A percentile compares a stretch with the other conserved stretches of the same genome.
Evolutionary conservation across 106 monocot species (phyloP).

Genomic region (Agapanthus africanus): DNA sequence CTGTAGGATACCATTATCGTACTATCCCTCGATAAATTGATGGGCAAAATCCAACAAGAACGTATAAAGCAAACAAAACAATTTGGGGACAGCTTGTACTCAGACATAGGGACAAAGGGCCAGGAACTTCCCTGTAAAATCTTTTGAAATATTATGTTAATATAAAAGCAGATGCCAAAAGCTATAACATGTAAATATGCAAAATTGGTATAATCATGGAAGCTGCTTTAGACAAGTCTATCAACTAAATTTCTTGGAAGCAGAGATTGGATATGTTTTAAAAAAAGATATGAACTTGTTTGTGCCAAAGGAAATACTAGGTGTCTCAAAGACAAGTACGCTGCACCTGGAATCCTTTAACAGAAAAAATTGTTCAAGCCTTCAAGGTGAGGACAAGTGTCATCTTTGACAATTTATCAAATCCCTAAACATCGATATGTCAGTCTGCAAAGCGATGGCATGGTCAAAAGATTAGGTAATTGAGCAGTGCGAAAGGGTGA

Average conservation of each 20-base stretch:
- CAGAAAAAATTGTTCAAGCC: background rate
- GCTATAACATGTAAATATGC: background rate
- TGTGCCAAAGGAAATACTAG: background rate
- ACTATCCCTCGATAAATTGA: background rate
- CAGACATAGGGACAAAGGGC: background rate
- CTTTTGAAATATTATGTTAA: background rate
- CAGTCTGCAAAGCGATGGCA: background rate
- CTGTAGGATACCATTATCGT: background rate
- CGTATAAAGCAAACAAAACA: background rate
- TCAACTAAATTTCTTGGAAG: background rate
- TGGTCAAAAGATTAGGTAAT: background rate
- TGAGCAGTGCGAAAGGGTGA: background rate
- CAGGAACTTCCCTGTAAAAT: background rate
- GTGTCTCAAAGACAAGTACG: background rate
- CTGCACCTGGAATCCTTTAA: background rate
- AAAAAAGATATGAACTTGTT: background rate
- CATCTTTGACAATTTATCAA: background rate
- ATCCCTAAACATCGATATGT: background rate
- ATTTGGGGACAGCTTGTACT: background rate
- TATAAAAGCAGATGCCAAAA: background rate
- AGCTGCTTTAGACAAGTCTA: background rate
- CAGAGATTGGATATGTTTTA: background rate
- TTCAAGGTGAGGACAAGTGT: background rate
- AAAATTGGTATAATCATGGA: background rate
- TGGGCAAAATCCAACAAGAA: background rate